Percentiles rank a stretch among this genome's conserved stretches.
These are phyloP conservation scores for Hygrocybe coccinea DNA, from an alignment of 768 basidiomycete genomes.

Conservation along the genomic window DNA sequence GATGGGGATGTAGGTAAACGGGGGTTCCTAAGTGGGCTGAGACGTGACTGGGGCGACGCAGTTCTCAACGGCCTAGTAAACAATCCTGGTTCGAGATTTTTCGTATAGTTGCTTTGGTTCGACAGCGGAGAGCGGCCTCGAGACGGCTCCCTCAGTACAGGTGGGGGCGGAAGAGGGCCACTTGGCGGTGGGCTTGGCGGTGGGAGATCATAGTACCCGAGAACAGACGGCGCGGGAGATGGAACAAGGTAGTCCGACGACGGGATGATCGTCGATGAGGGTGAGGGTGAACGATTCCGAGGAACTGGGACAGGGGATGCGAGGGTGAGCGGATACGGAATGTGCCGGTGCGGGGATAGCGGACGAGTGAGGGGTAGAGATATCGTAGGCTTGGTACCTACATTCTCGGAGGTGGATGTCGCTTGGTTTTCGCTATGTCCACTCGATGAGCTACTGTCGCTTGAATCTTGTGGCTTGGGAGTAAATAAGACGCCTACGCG, in stretches of 20 bases:
- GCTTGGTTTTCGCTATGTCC: background rate
- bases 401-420: background rate
- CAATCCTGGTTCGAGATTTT: too few species aligned
- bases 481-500: background rate
- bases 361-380: slow-evolving; percentile 1
- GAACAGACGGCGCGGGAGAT: slow-evolving; percentile 38
- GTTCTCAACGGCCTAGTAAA: too few species aligned
- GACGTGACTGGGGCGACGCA: too few species aligned
- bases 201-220: slow-evolving; percentile 44
- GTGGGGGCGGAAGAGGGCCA: slow-evolving; percentile 40
- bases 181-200: slow-evolving; percentile 49
- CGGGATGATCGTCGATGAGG: slow-evolving; percentile 18
- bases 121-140: slow-evolving; percentile 11
- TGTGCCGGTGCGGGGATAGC: background rate
- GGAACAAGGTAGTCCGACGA: slow-evolving; percentile 34
- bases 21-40: too few species aligned
- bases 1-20: too few species aligned
- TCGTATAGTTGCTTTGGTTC: background rate
- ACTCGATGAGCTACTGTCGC: background rate
- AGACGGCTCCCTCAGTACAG: slow-evolving; percentile 6
- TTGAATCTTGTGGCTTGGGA: background rate
- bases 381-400: slow-evolving; percentile 1
- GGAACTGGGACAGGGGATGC: background rate
- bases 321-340: background rate
- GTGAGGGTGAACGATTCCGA: background rate